Evolutionary conservation across 129 eudicot species (phyloP), one percentile per base, ranked within the genome.

Genomic region (Chrysanthemum lavandulifolium): DNA sequence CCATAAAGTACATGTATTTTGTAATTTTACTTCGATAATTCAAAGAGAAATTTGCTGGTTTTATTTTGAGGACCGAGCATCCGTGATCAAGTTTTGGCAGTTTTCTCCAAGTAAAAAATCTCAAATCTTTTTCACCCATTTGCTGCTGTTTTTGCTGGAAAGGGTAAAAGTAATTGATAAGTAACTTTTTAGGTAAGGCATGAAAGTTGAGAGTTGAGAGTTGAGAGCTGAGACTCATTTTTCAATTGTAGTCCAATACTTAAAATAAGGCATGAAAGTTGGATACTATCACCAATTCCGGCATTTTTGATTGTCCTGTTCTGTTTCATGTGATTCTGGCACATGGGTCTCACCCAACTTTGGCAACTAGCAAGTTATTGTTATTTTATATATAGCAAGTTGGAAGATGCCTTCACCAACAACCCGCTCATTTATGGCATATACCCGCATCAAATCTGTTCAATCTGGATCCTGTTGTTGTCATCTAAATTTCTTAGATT

Each of bases 271-370:
- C 70, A 62, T 73, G 29, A 65, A 54, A 65, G 63, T 53, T 53
- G 55, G 62, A 74, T 65, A 58, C 66, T 18, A 33, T 16, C 40
- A 47, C 65, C 57, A 56, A 15, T 8, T 66, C 53, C 27, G 51
- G n/a, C 64, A 45, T 53, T 52, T 74, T 59, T 62, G 50, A 53
- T 78, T 78, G 72, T 63, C 15, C 16, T 33, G 14, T 70, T 68
- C n/a, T 49, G 43, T 59, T 50, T 43, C 36, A 60, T 36, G 29
- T 36, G 29, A 1, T 56, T 13, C 43, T 23, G 47, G 21, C 56
- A 69, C 82, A 78, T 64, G 82, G 36, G 27, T 52, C 73, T 71
- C 36, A 72, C 73, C 73, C 8, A 78, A 48, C 73, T 72, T 65
- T 78, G 14, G 65, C 67, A 53, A 65, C 64, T 62, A 0, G 59